Evolutionary conservation across 2,329 filamentous ascomycete species (phyloP).

Genomic region (Pyrenophora graminea): DNA sequence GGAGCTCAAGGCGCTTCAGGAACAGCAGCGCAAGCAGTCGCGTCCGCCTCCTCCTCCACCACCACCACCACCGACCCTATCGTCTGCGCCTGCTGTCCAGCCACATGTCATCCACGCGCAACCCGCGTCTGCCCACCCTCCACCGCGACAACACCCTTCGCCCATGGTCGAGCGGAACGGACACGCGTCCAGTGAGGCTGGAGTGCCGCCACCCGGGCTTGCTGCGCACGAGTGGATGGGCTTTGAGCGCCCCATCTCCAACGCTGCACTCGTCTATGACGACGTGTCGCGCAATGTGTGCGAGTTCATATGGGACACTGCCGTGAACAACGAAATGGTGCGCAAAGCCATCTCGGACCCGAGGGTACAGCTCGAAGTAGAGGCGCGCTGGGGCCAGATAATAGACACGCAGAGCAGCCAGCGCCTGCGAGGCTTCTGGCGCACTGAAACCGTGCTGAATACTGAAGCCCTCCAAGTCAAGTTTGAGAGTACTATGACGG

Average conservation of each 20-base stretch:
- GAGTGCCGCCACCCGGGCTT: constrained; percentile 11
- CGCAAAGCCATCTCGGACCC: constrained; percentile 55
- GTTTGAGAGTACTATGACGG: constrained; percentile 89
- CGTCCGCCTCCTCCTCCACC: constrained; percentile 18
- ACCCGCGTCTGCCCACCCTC: constrained; percentile 21
- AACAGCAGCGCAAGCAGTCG: constrained; percentile 29
- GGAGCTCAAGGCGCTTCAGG: constrained; percentile 29
- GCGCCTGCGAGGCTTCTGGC: constrained; percentile 67
- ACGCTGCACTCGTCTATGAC: constrained; percentile 68
- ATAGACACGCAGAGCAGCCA: constrained; percentile 72
- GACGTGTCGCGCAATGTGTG: constrained; percentile 76
- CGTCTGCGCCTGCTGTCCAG: constrained; percentile 15
- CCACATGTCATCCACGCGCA: constrained; percentile 20
- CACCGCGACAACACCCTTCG: constrained; percentile 16
- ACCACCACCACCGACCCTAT: no score
- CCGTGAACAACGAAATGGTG: constrained; percentile 69
- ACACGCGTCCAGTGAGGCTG: constrained; percentile 15
- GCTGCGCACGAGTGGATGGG: constrained; percentile 25
- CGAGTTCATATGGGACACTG: constrained; percentile 76
- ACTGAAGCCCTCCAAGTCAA: constrained; percentile 29
- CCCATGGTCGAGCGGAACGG: constrained; percentile 27
- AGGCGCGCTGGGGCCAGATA: constrained; percentile 87
- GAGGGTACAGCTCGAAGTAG: constrained; percentile 81
- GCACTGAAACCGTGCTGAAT: constrained; percentile 56
- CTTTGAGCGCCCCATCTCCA: constrained; percentile 67